Percentiles rank a stretch among this genome's conserved stretches.
These are phyloP conservation scores for Fusarium incarnatum DNA, from an alignment of 2,329 filamentous ascomycete genomes.

Conservation along the genomic window DNA sequence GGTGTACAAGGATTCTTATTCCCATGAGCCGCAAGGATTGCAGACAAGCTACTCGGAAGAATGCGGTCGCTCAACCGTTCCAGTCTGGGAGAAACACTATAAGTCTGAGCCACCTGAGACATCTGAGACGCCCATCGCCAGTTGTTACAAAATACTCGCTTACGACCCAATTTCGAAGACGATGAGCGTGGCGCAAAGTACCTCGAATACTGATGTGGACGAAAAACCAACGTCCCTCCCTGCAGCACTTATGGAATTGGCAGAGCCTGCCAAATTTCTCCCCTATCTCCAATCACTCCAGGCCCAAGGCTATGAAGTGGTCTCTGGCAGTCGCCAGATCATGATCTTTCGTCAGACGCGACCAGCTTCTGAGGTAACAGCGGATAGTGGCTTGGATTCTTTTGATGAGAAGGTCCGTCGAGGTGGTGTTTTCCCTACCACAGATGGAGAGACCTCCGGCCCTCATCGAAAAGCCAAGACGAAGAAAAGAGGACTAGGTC, in stretches of 20 bases:
- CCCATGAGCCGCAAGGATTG: slow-evolving; percentile 60
- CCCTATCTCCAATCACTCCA: slow-evolving; percentile 70
- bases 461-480: slow-evolving; percentile 37
- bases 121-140: slow-evolving; percentile 7
- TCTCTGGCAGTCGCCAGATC: slow-evolving; percentile 71
- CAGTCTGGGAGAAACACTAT: slow-evolving; percentile 53
- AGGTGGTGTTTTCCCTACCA: slow-evolving; percentile 70
- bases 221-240: slow-evolving; percentile 66
- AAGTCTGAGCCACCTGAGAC: not conserved
- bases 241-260: slow-evolving; percentile 69
- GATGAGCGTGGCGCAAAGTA: slow-evolving; percentile 70
- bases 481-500: slow-evolving; percentile 57
- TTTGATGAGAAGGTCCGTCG: slow-evolving; percentile 66
- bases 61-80: slow-evolving; percentile 50
- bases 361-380: slow-evolving; percentile 17
- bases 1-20: slow-evolving; percentile 53
- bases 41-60: slow-evolving; percentile 62
- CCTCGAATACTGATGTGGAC: slow-evolving; percentile 62
- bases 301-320: slow-evolving; percentile 73
- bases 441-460: slow-evolving; percentile 60
- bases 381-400: slow-evolving; percentile 60
- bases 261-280: slow-evolving; percentile 73
- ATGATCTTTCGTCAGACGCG: slow-evolving; percentile 74
- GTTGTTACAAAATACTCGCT: slow-evolving; percentile 72
- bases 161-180: slow-evolving; percentile 70